Conservation (phyloP, 805 yeast species). For the Yamadazyma kitorensis region DNA sequence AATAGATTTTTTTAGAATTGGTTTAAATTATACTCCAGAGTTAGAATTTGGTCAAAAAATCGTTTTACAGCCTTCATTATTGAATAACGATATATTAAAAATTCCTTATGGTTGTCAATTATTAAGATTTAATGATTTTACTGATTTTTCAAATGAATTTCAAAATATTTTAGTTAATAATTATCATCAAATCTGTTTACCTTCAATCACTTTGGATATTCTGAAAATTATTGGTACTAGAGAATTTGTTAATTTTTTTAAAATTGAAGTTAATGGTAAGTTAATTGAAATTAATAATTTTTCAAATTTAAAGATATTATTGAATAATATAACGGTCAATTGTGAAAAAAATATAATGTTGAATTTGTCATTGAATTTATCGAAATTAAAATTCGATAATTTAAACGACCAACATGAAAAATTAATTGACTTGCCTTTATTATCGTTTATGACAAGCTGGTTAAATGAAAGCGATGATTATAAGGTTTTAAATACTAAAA, state of each 20-base stretch:
- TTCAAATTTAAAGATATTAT: slow-evolving; percentile 11
- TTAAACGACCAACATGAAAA: slow-evolving; percentile 9
- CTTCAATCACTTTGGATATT: slow-evolving; percentile 20
- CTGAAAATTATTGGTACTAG: slow-evolving; percentile 15
- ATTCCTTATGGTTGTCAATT: slow-evolving; percentile 18
- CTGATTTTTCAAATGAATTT: slow-evolving; percentile 16
- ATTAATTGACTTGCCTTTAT: slow-evolving; percentile 13
- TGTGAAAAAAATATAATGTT: slow-evolving; percentile 12
- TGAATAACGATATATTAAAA: slow-evolving; percentile 13
- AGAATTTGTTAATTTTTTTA: slow-evolving; percentile 14
- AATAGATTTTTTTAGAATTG: slow-evolving; percentile 23
- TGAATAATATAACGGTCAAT: slow-evolving; percentile 11
- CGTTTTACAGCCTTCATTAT: slow-evolving; percentile 10
- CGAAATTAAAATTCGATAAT: slow-evolving; percentile 12
- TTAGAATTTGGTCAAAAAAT: slow-evolving; percentile 11
- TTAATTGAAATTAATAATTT: slow-evolving; percentile 13
- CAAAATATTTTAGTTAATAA: slow-evolving; percentile 11
- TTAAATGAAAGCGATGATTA: slow-evolving; percentile 15
- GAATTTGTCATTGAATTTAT: slow-evolving; percentile 10
- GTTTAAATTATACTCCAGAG: slow-evolving; percentile 17
- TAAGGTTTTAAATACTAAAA: slow-evolving; percentile 10
- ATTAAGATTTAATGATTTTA: slow-evolving; percentile 17
- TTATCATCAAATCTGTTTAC: slow-evolving; percentile 20
- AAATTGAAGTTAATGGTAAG: slow-evolving; percentile 24
- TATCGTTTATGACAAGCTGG: slow-evolving; percentile 14